Percentiles rank a stretch among this genome's conserved stretches.
phyloP scores from a whole-genome alignment of 2,329 filamentous ascomycete species.

The Elsinoe perseae region DNA sequence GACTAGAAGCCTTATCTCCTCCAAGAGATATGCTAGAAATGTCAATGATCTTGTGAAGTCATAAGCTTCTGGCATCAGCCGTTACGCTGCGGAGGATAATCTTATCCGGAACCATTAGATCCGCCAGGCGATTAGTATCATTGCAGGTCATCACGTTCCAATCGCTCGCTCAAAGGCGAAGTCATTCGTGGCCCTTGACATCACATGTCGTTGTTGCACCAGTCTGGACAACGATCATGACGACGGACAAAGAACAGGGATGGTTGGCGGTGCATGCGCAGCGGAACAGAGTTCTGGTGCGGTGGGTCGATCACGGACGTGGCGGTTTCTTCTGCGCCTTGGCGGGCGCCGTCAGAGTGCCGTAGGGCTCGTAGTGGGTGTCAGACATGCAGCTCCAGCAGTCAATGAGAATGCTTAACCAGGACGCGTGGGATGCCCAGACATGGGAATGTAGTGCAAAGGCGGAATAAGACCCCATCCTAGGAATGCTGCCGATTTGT shows the following conservation, averaged over 20 bases:
- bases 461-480: neutral
- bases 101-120: neutral
- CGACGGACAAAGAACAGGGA: neutral
- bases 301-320: slow-evolving; percentile 5
- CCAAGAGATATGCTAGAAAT: neutral
- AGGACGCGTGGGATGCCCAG: neutral
- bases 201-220: neutral
- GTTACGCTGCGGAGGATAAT: neutral
- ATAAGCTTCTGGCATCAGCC: neutral
- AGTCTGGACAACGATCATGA: slow-evolving; percentile 8
- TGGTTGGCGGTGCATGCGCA: neutral
- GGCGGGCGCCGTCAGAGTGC: neutral
- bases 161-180: neutral
- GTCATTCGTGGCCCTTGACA: neutral
- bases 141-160: neutral
- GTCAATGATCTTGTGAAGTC: neutral
- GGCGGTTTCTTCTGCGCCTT: slow-evolving; percentile 5
- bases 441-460: neutral
- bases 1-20: neutral
- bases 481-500: neutral
- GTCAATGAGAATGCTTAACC: neutral
- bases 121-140: neutral
- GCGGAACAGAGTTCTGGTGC: slow-evolving; percentile 1
- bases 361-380: neutral
- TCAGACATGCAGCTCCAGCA: neutral